phyloP scores from a whole-genome alignment of 2,329 filamentous ascomycete genomes.

The Colletotrichum liriopes region DNA sequence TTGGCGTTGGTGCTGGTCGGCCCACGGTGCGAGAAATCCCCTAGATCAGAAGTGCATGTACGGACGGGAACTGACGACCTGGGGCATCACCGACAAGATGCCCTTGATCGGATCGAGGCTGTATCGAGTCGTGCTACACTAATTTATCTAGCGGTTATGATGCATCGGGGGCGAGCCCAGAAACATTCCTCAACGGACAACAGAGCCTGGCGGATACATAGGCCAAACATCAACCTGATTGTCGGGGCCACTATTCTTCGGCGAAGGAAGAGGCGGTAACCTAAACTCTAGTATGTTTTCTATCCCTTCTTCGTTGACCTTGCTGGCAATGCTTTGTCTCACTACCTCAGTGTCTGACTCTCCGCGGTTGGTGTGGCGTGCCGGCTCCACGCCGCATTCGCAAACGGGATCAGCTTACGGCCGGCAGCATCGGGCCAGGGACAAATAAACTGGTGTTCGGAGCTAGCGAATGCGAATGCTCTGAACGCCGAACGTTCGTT shows the following conservation, averaged over 20 bases:
- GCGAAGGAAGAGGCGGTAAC: not conserved
- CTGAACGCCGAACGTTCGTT: conserved; percentile 40
- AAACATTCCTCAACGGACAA: conserved; percentile 5
- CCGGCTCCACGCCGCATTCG: conserved; percentile 34
- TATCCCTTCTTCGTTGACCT: conserved; percentile 20
- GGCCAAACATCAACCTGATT: not conserved
- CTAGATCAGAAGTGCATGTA: not conserved
- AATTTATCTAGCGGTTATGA: not conserved
- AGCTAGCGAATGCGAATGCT: conserved; percentile 30
- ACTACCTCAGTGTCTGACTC: conserved; percentile 7
- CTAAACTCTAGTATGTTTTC: not conserved
- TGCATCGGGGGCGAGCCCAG: conserved; percentile 2
- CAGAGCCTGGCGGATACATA: not conserved
- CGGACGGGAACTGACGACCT: not conserved
- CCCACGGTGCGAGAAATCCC: not conserved
- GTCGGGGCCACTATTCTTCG: not conserved
- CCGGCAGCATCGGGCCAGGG: conserved; percentile 34
- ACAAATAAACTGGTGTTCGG: conserved; percentile 27
- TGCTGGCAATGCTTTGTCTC: conserved; percentile 16
- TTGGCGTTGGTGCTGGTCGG: not conserved
- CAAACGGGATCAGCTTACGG: conserved; percentile 36
- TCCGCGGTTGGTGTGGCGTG: conserved; percentile 29
- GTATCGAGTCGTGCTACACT: conserved; percentile 3
- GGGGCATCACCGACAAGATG: conserved; percentile 13
- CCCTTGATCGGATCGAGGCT: not conserved